phyloP scores from a whole-genome alignment of 2,329 filamentous ascomycete genomes.

The Cryphonectria radicalis region DNA sequence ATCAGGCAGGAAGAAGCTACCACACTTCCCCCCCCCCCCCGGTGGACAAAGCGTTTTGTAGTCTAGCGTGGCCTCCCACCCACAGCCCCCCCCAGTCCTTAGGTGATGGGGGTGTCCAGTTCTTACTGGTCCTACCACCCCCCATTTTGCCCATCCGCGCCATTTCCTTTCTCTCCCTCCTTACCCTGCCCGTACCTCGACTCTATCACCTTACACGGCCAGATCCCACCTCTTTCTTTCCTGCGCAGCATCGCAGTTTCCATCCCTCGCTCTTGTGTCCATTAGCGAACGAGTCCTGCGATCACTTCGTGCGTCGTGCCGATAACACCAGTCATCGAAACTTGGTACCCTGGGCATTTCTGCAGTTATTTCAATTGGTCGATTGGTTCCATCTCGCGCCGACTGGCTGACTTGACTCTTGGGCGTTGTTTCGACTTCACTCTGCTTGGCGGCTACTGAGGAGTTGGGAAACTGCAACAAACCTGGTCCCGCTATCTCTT shows the following conservation, averaged over 20 bases:
- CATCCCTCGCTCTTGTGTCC: slow-evolving; percentile 8
- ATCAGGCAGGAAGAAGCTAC: slow-evolving; percentile 11
- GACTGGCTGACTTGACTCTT: slow-evolving; percentile 14
- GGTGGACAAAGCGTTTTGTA: slow-evolving; percentile 16
- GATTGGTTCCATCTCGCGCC: slow-evolving; percentile 9
- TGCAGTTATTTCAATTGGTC: slow-evolving; percentile 1
- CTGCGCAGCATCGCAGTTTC: slow-evolving; percentile 14
- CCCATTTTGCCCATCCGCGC: slow-evolving; percentile 12
- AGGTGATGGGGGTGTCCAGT: not conserved
- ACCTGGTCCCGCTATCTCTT: slow-evolving; percentile 18
- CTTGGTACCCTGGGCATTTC: not conserved
- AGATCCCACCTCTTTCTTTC: slow-evolving; percentile 12
- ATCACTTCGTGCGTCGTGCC: slow-evolving; percentile 3
- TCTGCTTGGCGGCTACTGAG: slow-evolving; percentile 24
- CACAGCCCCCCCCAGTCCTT: not conserved
- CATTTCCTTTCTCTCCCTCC: slow-evolving; percentile 7
- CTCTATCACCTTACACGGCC: slow-evolving; percentile 3
- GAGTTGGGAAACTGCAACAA: slow-evolving; percentile 3
- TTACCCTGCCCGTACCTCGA: slow-evolving; percentile 2
- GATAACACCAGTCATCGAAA: not conserved
- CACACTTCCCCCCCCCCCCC: not conserved
- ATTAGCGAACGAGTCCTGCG: slow-evolving; percentile 9
- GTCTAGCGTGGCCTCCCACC: slow-evolving; percentile 5
- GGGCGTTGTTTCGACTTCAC: slow-evolving; percentile 22
- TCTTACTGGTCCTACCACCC: slow-evolving; percentile 11